Conservation (phyloP, 2,329 filamentous ascomycete species). For the Alternaria sp. region DNA sequence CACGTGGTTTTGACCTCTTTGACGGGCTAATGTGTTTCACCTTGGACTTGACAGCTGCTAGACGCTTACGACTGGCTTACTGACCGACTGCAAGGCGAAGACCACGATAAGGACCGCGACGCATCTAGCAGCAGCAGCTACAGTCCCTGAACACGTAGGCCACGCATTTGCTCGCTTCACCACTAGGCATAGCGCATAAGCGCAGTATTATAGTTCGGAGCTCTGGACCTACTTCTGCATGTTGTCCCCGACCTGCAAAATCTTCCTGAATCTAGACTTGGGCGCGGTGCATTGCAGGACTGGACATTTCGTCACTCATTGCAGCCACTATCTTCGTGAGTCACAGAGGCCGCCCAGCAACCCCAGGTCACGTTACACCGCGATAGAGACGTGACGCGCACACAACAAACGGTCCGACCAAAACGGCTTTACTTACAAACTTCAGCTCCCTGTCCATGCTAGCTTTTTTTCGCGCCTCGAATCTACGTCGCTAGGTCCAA, state of each 20-base stretch:
- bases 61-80: background rate
- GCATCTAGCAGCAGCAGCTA: background rate
- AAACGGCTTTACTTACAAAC: background rate
- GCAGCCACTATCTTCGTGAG: slow-evolving; percentile 13
- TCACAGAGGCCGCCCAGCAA: slow-evolving; percentile 9
- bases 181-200: background rate
- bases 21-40: slow-evolving; percentile 1
- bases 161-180: slow-evolving; percentile 7
- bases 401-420: background rate
- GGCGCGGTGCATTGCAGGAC: background rate
- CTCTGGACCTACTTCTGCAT: background rate
- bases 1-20: background rate
- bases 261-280: slow-evolving; percentile 1
- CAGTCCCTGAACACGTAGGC: slow-evolving; percentile 2
- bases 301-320: background rate
- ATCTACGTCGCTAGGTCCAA: slow-evolving; percentile 13
- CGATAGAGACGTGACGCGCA: slow-evolving; percentile 19
- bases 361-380: slow-evolving; percentile 23
- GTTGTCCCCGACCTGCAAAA: background rate
- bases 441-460: background rate
- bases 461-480: background rate
- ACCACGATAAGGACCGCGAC: slow-evolving; percentile 3
- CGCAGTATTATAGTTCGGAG: slow-evolving; percentile 4
- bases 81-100: background rate
- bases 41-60: background rate